Base-by-base conservation (phyloP, 176 grass and related monocot species). In the Musa troglodytarum region DNA sequence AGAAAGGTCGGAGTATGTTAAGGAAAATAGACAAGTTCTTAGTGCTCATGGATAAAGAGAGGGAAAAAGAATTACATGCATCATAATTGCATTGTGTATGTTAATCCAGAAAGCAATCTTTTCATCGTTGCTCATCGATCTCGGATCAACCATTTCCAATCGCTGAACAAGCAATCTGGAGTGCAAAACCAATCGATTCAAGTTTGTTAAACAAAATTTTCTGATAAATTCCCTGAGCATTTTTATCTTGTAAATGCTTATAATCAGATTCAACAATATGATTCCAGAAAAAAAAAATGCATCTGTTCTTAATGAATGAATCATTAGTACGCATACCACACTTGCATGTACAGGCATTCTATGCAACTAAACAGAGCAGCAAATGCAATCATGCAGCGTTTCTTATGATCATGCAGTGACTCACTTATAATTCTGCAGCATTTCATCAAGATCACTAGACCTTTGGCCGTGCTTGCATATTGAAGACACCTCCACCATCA, bases 21-120 rank as follows among this genome's bases (percentile, higher is more conserved):
- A 43, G 34, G 34, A 43, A 43, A 43, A 43, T 43, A 43, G 34
- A 4, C 34, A 43, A 43, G 34, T 43, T 43, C 34, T 5, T 43
- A 5, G 34, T 73, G 24, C 50, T 7, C 22, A 1, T 63, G 74
- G 63, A 62, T 9, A 51, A 50, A 70, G 50, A 61, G 59, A 80
- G 34, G 34, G 34, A 76, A 73, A 81, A 75, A 83, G 6, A 66
- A 66, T 85, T 92, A 99, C 95, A 99, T 99, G 90, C 95, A 99
- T 99, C 86, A 92, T 91, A 88, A 94, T 99, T 15, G 95, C 80
- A 74, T 99, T 99, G 68, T 94, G 95, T 73, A 94, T 74, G 76
- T 99, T 99, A 65, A 94, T 89, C 95, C 95, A 99, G 71, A 99
- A 99, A 20, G 95, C 88, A 71, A 99, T 81, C 62, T 88, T 99